phyloP scores from a whole-genome alignment of 192 early-diverging fungal genomes.

The Entomortierella chlamydospora region DNA sequence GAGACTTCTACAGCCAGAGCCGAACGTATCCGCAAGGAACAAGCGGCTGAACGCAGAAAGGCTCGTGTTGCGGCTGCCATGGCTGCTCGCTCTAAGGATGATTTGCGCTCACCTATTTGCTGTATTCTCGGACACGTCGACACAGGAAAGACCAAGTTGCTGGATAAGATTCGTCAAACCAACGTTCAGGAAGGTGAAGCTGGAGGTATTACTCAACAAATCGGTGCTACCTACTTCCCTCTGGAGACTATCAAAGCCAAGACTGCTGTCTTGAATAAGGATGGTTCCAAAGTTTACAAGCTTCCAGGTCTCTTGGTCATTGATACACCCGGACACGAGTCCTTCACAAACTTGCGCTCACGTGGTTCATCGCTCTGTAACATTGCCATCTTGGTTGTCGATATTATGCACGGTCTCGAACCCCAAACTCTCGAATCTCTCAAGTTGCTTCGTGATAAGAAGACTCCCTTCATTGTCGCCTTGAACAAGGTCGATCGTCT shows the following conservation, averaged over 20 bases:
- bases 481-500: constrained; percentile 99
- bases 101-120: constrained; percentile 97
- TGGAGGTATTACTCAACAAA: constrained; percentile 99
- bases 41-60: constrained; percentile 79
- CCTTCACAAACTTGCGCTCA: constrained; percentile 95
- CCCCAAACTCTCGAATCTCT: constrained; percentile 98
- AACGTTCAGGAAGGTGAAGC: constrained; percentile 99
- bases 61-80: constrained; percentile 80
- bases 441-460: constrained; percentile 88
- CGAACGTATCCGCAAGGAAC: constrained; percentile 78
- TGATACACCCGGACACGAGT: constrained; percentile 99
- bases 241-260: constrained; percentile 92
- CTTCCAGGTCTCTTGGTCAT: constrained; percentile 95
- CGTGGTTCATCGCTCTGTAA: constrained; percentile 98
- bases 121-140: constrained; percentile 99
- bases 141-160: constrained; percentile 92
- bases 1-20: constrained; percentile 72
- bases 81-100: constrained; percentile 86
- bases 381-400: constrained; percentile 99
- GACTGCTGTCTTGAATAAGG: constrained; percentile 82
- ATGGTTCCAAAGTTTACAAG: constrained; percentile 68
- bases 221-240: constrained; percentile 99
- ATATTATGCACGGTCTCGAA: constrained; percentile 99
- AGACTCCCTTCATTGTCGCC: constrained; percentile 98
- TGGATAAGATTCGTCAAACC: constrained; percentile 99